phyloP scores from a whole-genome alignment of 345 rosid species.

The Erysimum cheiranthoides region DNA sequence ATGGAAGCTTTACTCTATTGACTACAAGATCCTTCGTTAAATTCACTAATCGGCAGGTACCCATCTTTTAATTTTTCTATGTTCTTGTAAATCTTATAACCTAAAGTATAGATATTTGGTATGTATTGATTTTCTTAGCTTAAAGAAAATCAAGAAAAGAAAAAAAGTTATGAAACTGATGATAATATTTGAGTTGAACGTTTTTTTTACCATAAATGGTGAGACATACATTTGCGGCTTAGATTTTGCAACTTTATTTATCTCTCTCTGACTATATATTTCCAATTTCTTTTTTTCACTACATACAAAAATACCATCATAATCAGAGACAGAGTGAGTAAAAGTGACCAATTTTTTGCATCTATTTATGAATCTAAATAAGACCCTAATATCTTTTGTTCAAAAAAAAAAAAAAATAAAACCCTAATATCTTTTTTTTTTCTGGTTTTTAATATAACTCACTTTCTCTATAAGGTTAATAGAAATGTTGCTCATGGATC shows the following conservation, averaged over 20 bases:
- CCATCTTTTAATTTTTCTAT: not conserved
- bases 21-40: slow-evolving; percentile 33
- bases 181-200: not conserved
- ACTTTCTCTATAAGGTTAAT: not conserved
- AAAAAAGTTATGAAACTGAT: not conserved
- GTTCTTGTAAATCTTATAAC: slow-evolving; percentile 19
- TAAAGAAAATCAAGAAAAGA: not conserved
- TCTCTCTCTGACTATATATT: not conserved
- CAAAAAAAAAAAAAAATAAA: too few species aligned
- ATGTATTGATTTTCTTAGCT: not conserved
- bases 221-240: slow-evolving; percentile 26
- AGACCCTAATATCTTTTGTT: slow-evolving; percentile 15
- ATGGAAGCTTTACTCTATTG: slow-evolving; percentile 34
- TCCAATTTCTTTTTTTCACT: not conserved
- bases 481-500: too few species aligned
- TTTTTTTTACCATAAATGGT: slow-evolving; percentile 24
- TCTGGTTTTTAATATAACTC: not conserved
- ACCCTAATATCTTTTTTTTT: too few species aligned
- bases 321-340: slow-evolving; percentile 14
- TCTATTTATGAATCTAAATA: slow-evolving; percentile 19
- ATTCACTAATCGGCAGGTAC: slow-evolving; percentile 27
- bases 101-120: slow-evolving; percentile 6
- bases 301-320: slow-evolving; percentile 18
- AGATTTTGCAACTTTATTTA: slow-evolving; percentile 6
- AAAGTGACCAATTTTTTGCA: slow-evolving; percentile 9